Evolutionary conservation across 2,329 filamentous ascomycete species (phyloP).

Genomic region (Ploettnerulaceae sp.): DNA sequence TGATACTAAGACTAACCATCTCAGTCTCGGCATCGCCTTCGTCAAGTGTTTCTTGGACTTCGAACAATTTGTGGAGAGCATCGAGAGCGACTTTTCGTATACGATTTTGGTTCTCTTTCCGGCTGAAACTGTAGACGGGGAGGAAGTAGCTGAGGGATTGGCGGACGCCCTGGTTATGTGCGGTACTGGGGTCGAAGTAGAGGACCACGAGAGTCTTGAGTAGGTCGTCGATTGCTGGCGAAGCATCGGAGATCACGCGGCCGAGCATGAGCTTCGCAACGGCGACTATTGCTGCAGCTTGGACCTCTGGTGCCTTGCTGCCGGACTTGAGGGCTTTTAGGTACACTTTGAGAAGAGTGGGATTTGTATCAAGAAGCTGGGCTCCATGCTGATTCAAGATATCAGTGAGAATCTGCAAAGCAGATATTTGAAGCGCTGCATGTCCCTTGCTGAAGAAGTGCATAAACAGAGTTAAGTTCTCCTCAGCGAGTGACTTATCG

Average conservation of each 20-base stretch:
- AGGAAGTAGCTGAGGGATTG: constrained; percentile 92
- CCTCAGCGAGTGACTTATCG: constrained; percentile 84
- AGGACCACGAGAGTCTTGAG: constrained; percentile 77
- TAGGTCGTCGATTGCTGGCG: constrained; percentile 63
- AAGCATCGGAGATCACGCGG: constrained; percentile 63
- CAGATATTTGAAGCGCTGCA: constrained; percentile 81
- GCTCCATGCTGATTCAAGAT: constrained; percentile 86
- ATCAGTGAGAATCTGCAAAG: constrained; percentile 87
- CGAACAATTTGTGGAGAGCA: constrained; percentile 69
- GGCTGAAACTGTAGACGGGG: constrained; percentile 87
- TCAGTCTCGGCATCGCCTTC: constrained; percentile 71
- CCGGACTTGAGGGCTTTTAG: constrained; percentile 73
- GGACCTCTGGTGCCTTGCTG: constrained; percentile 65
- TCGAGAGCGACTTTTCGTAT: constrained; percentile 72
- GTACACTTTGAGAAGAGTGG: constrained; percentile 78
- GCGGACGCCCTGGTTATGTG: constrained; percentile 72
- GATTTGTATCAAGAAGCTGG: constrained; percentile 63
- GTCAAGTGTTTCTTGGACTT: constrained; percentile 65
- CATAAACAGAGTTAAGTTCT: constrained; percentile 89
- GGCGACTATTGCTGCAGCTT: constrained; percentile 74
- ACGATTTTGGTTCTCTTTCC: constrained; percentile 73
- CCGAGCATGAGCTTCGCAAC: constrained; percentile 83
- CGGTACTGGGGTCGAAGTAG: constrained; percentile 84
- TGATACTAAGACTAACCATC: constrained; percentile 72
- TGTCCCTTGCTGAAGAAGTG: constrained; percentile 95